These are phyloP conservation scores for Ophiostoma perfectum DNA, from an alignment of 2,329 filamentous ascomycete genomes.

Conservation along the genomic window DNA sequence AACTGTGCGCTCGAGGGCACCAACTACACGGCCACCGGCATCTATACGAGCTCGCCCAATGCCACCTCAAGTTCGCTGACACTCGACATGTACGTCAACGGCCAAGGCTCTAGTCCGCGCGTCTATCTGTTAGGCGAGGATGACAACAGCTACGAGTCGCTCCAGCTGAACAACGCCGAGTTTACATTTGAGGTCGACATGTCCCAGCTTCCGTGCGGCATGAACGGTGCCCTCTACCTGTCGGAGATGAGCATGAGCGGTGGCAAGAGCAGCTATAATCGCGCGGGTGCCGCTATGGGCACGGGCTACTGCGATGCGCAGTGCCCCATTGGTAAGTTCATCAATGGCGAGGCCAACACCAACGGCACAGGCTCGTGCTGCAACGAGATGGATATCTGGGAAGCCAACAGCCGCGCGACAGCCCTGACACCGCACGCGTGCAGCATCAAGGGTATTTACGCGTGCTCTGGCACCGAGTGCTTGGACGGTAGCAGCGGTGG, in stretches of 20 bases:
- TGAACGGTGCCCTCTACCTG: constrained; percentile 54
- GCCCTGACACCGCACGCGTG: constrained; percentile 57
- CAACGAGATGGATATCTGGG: constrained; percentile 56
- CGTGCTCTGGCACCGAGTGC: constrained; percentile 41
- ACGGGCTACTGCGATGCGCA: constrained; percentile 49
- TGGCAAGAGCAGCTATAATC: constrained; percentile 41
- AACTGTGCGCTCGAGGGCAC: constrained; percentile 54
- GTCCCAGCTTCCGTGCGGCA: constrained; percentile 53
- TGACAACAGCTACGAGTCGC: constrained; percentile 37
- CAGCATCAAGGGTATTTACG: constrained; percentile 38
- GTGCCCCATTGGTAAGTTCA: constrained; percentile 44
- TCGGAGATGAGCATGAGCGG: constrained; percentile 47
- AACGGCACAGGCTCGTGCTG: constrained; percentile 49
- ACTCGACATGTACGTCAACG: background rate
- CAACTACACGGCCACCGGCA: constrained; percentile 5
- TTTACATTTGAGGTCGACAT: constrained; percentile 62
- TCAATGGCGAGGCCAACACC: constrained; percentile 39
- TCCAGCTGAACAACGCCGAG: constrained; percentile 55
- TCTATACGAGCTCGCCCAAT: background rate
- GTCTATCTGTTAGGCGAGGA: constrained; percentile 32
- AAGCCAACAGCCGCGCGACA: constrained; percentile 55
- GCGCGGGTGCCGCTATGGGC: constrained; percentile 46
- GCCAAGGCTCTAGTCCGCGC: constrained; percentile 35
- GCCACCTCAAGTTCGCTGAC: background rate
- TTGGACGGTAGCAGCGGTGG: constrained; percentile 43